Percentiles rank a stretch among this genome's conserved stretches.
Evolutionary conservation across 2,329 filamentous ascomycete species (phyloP).

Genomic region (Rugonectria rugulosa): DNA sequence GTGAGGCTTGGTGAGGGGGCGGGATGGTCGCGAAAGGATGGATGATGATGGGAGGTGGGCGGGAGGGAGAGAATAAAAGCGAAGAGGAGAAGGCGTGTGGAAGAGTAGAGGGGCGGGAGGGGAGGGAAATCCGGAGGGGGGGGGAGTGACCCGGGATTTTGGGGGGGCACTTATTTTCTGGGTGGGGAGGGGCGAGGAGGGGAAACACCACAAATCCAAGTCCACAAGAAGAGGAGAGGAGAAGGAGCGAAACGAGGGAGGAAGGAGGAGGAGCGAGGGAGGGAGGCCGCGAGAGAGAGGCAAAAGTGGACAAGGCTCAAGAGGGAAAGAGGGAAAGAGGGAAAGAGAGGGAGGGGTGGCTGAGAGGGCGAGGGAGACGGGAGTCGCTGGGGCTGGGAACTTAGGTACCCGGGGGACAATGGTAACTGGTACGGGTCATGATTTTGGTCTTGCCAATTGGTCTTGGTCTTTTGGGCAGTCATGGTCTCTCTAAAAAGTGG

Average conservation of each 20-base stretch:
- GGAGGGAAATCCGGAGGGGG: conserved; percentile 38
- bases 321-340: conserved; percentile 16
- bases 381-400: conserved; percentile 33
- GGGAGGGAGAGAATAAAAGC: conserved; percentile 41
- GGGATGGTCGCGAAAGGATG: conserved; percentile 32
- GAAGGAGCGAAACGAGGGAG: conserved; percentile 29
- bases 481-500: conserved; percentile 24
- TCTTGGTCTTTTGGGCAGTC: conserved; percentile 6
- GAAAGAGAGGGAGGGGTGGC: conserved; percentile 40
- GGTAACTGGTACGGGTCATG: too few species aligned
- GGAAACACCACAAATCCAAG: conserved; percentile 29
- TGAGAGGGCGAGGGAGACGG: too few species aligned
- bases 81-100: conserved; percentile 31
- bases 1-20: conserved; percentile 34
- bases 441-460: not conserved
- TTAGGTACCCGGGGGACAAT: not conserved
- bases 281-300: conserved; percentile 19
- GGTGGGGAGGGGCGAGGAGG: conserved; percentile 38
- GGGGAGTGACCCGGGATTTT: conserved; percentile 34
- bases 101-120: conserved; percentile 40
- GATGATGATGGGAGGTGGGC: conserved; percentile 35
- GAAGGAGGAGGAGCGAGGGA: conserved; percentile 19
- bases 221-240: conserved; percentile 26
- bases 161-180: conserved; percentile 37
- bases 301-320: conserved; percentile 3